phyloP scores from a whole-genome alignment of 1,284 basidiomycete species.

The Leccinum insigne region DNA sequence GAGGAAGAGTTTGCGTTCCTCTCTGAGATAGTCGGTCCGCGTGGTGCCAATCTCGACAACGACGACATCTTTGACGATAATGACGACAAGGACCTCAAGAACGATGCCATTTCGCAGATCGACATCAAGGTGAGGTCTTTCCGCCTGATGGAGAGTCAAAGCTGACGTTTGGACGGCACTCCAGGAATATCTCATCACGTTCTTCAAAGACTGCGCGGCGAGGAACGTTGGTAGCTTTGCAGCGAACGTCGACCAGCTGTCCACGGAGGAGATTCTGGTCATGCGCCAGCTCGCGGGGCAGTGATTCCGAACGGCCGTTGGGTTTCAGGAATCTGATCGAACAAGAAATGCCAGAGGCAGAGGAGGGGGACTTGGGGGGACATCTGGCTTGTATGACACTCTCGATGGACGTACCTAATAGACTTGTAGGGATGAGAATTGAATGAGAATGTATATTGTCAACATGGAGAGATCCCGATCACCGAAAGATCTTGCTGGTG shows the following conservation, averaged over 20 bases:
- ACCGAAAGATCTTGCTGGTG: not conserved
- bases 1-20: slow-evolving; percentile 66
- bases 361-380: not conserved
- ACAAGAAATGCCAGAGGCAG: not conserved
- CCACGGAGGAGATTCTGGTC: slow-evolving; percentile 67
- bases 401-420: not conserved
- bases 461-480: not conserved
- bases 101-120: slow-evolving; percentile 86
- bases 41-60: slow-evolving; percentile 67
- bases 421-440: slow-evolving; percentile 8
- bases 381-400: slow-evolving; percentile 12
- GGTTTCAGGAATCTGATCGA: not conserved
- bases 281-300: slow-evolving; percentile 54
- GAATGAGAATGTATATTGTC: not conserved
- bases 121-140: slow-evolving; percentile 74
- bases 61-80: slow-evolving; percentile 68
- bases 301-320: slow-evolving; percentile 9
- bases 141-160: not conserved
- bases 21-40: slow-evolving; percentile 70
- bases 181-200: slow-evolving; percentile 66
- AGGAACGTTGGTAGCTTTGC: slow-evolving; percentile 69
- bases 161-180: not conserved
- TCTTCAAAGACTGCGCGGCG: slow-evolving; percentile 70
- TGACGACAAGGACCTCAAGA: slow-evolving; percentile 86
- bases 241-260: slow-evolving; percentile 62